Base-by-base conservation (phyloP, 1,284 basidiomycete species). In the Marasmius oreades region DNA sequence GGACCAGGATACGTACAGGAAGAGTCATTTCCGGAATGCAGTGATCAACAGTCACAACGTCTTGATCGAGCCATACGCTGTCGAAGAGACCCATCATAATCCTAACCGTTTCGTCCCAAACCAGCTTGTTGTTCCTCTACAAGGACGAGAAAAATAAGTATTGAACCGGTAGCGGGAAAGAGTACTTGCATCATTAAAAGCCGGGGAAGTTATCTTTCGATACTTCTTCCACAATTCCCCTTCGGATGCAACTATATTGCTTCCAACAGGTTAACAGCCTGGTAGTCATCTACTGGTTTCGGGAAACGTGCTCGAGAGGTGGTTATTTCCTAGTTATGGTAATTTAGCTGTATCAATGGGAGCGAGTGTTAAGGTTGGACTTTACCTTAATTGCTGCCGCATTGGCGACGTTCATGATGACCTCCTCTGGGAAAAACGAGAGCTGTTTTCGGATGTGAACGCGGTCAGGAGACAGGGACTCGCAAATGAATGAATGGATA, bases 211-310 rank as follows among this genome's bases (percentile, higher is more conserved):
- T 6, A 51, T 36, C 24, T 46, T 53, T 10, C 52, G 23, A 28
- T 53, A 53, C n/a, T 53, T 53, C 37, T 53, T 53, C 52, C 52
- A 53, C 14, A 53, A 11, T 8, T 53, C 43, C 20, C 52, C 52
- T 45, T 53, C 52, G 14, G 52, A 53, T 18, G 52, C 39, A 2
- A 53, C 26, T 22, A 53, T 45, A n/a, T 45, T 53, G 16, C n/a
- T 33, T 11, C 52, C 52, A 34, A 53, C 45, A 20, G n/a, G n/a
- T n/a, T n/a, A 53, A 12, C 11, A 22, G 26, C 16, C 14, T 16
- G 6, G 52, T 53, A 53, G 5, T 33, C 10, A 12, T 53, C 52
- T 2, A 46, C 52, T 5, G 42, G 52, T 18, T 53, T 53, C 12
- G 52, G 52, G 42, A 53, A 53, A 1, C 26, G 36, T 6, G 43